Percentiles rank a stretch among this genome's conserved stretches.
Conservation (phyloP, 495 filamentous ascomycete species). For the Paragyromitra xinjiangensis region DNA sequence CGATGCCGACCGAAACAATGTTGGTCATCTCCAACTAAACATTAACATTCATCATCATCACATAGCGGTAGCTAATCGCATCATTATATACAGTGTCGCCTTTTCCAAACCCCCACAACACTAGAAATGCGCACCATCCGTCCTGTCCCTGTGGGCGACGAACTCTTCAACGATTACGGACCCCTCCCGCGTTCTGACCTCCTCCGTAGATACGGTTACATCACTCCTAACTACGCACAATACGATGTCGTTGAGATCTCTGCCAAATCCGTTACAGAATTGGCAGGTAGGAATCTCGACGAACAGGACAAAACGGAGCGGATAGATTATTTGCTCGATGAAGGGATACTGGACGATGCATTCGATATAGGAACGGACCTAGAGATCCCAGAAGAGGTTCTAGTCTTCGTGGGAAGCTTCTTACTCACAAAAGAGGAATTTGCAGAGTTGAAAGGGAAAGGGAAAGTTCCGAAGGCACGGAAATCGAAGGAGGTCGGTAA, state of each 20-base stretch:
- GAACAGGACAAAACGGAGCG: conserved; percentile 63
- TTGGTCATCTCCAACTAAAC: conserved; percentile 56
- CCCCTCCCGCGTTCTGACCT: conserved; percentile 82
- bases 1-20: conserved; percentile 83
- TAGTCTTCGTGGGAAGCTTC: conserved; percentile 57
- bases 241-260: conserved; percentile 87
- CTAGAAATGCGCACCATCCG: conserved; percentile 59
- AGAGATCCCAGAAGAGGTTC: conserved; percentile 55
- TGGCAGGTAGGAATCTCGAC: conserved; percentile 60
- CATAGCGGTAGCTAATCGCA: conserved; percentile 17
- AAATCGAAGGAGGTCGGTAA: conserved; percentile 61
- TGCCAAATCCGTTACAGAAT: conserved; percentile 65
- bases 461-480: conserved; percentile 59
- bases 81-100: conserved; percentile 41
- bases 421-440: conserved; percentile 60
- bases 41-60: conserved; percentile 24
- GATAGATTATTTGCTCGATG: conserved; percentile 53
- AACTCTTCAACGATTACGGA: conserved; percentile 93
- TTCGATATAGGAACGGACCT: conserved; percentile 50
- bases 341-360: conserved; percentile 50
- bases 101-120: conserved; percentile 50
- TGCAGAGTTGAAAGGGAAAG: conserved; percentile 56
- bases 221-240: conserved; percentile 75
- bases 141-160: conserved; percentile 72
- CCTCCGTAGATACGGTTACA: conserved; percentile 87